Conservation (phyloP, 2,329 filamentous ascomycete genomes). For the Neofusicoccum laricinum region DNA sequence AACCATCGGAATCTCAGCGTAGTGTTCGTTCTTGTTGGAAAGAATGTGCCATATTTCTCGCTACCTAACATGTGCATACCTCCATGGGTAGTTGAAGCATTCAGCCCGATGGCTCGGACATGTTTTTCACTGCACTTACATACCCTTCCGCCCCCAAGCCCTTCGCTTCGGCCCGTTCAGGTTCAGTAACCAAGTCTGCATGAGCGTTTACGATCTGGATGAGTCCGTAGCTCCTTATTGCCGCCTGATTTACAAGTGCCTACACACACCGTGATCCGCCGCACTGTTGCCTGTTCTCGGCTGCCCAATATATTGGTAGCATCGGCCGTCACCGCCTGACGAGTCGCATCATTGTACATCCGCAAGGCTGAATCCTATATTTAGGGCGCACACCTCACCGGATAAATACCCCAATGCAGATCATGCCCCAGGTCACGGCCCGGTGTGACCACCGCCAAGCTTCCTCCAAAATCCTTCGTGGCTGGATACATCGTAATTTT, state of each 20-base stretch:
- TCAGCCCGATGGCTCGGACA: too few species aligned
- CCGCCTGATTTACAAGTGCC: background rate
- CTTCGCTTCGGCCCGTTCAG: too few species aligned
- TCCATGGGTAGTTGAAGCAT: too few species aligned
- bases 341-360: background rate
- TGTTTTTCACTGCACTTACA: too few species aligned
- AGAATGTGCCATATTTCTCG: too few species aligned
- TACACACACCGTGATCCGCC: background rate
- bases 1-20: too few species aligned
- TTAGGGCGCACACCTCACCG: background rate
- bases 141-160: too few species aligned
- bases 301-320: too few species aligned
- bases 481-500: background rate
- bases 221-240: background rate
- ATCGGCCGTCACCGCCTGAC: too few species aligned
- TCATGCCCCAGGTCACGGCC: background rate
- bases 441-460: background rate
- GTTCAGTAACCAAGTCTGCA: too few species aligned
- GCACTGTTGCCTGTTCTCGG: background rate
- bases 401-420: background rate
- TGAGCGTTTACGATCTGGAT: background rate
- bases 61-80: too few species aligned
- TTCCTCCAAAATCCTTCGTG: background rate
- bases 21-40: too few species aligned
- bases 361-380: background rate